Conservation (phyloP, 75 land plant genomes). For the Adiantum capillusveneris region DNA sequence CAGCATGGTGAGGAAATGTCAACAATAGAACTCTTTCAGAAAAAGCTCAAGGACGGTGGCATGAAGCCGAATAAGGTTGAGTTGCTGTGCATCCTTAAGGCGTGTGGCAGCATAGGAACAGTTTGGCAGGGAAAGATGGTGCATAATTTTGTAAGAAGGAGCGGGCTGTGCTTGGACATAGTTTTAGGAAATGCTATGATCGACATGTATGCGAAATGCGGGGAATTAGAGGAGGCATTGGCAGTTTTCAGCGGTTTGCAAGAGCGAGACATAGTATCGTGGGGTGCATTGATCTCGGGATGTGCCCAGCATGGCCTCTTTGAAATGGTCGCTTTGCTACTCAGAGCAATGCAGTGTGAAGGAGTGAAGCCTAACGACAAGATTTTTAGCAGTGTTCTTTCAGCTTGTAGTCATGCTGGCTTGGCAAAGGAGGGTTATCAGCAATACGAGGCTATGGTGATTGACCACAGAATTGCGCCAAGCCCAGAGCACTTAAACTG, state of each 20-base stretch:
- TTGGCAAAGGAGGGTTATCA: not conserved
- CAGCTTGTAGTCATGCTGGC: constrained; percentile 10
- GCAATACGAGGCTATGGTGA: constrained; percentile 3
- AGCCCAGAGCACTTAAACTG: constrained; percentile 3
- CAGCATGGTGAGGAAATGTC: constrained; percentile 26
- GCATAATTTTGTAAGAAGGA: not conserved
- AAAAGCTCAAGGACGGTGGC: constrained; percentile 16
- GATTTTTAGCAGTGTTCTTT: constrained; percentile 9
- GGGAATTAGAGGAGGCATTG: constrained; percentile 3
- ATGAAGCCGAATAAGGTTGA: not conserved
- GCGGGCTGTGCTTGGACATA: not conserved
- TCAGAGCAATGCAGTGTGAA: constrained; percentile 8
- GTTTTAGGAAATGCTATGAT: not conserved
- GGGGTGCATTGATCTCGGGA: constrained; percentile 10
- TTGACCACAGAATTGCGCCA: constrained; percentile 2
- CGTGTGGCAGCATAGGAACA: constrained; percentile 4
- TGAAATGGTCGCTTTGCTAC: not conserved
- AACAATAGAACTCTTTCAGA: constrained; percentile 29
- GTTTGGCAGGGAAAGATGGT: not conserved
- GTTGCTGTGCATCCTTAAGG: not conserved
- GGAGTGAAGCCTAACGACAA: constrained; percentile 1
- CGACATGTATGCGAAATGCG: constrained; percentile 11
- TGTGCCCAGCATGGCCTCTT: constrained; percentile 5
- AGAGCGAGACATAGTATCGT: constrained; percentile 2
- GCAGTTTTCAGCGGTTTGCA: not conserved